Evolutionary conservation across 2,329 filamentous ascomycete genomes (phyloP).

Genomic region (Nemania abortiva): DNA sequence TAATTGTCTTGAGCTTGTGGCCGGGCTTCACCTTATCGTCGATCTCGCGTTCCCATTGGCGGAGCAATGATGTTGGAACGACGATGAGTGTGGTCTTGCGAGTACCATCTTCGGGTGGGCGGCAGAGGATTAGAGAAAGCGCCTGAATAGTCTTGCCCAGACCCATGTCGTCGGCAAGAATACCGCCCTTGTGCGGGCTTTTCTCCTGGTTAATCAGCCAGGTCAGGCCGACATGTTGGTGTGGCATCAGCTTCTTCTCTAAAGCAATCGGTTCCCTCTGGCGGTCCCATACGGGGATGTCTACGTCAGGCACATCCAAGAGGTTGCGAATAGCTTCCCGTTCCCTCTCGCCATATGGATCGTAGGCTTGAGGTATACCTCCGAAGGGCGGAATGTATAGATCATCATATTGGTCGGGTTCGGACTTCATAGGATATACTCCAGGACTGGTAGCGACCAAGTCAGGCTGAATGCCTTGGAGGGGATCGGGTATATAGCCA

Average conservation of each 20-base stretch:
- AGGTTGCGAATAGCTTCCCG: constrained; percentile 36
- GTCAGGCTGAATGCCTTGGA: background rate
- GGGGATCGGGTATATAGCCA: background rate
- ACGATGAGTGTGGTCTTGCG: constrained; percentile 50
- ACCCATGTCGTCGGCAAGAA: constrained; percentile 51
- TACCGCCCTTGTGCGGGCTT: constrained; percentile 44
- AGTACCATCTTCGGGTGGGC: constrained; percentile 41
- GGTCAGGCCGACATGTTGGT: constrained; percentile 48
- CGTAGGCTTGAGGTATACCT: background rate
- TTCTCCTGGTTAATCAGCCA: constrained; percentile 50
- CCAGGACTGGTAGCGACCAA: background rate
- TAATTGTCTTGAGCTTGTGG: constrained; percentile 46
- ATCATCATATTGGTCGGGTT: constrained; percentile 5
- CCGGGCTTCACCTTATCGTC: constrained; percentile 46
- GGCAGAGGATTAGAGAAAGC: constrained; percentile 47
- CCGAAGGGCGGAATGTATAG: background rate
- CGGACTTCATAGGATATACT: background rate
- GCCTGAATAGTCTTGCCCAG: constrained; percentile 51
- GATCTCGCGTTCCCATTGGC: constrained; percentile 50
- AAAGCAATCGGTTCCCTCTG: constrained; percentile 31
- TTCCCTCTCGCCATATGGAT: constrained; percentile 23
- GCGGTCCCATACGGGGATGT: constrained; percentile 38
- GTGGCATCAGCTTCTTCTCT: constrained; percentile 42
- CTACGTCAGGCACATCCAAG: constrained; percentile 34
- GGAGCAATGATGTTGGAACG: constrained; percentile 45